Conservation (phyloP, 441 rosid genomes). For the Gossypium davidsonii region DNA sequence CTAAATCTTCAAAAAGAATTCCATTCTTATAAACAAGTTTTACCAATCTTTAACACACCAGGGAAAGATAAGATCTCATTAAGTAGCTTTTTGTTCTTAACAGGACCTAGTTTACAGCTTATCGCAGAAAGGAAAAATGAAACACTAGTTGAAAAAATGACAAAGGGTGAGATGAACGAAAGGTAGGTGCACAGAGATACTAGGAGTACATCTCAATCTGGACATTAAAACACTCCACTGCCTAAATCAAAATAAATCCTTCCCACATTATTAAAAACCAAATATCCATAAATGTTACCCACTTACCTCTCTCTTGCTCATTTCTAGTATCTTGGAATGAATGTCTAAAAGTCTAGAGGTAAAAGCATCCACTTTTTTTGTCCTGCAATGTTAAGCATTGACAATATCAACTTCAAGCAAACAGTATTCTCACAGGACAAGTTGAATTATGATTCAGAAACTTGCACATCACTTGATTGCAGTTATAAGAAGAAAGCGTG, state of each 20-base stretch:
- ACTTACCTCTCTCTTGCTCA: slow-evolving; percentile 78
- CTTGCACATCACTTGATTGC: background rate
- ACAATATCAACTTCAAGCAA: slow-evolving; percentile 12
- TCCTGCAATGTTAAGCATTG: slow-evolving; percentile 41
- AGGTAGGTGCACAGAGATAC: background rate
- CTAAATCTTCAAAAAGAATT: background rate
- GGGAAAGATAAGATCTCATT: background rate
- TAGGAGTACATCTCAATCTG: background rate
- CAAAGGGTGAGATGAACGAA: background rate
- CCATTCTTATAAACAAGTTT: background rate
- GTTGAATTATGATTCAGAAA: background rate
- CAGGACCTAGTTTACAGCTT: background rate
- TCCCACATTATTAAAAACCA: background rate
- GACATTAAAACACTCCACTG: slow-evolving; percentile 8
- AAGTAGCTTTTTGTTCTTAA: background rate
- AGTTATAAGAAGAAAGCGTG: background rate
- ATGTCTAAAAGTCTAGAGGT: slow-evolving; percentile 90
- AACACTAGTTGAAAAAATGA: background rate
- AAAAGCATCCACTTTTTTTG: slow-evolving; percentile 79
- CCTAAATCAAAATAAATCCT: slow-evolving; percentile 9
- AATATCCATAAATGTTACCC: background rate
- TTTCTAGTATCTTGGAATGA: slow-evolving; percentile 82
- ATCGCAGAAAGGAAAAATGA: background rate
- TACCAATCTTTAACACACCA: background rate
- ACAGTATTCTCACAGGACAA: background rate